These are phyloP conservation scores for Candida namnaoensis DNA, from an alignment of 805 yeast species.

Conservation along the genomic window DNA sequence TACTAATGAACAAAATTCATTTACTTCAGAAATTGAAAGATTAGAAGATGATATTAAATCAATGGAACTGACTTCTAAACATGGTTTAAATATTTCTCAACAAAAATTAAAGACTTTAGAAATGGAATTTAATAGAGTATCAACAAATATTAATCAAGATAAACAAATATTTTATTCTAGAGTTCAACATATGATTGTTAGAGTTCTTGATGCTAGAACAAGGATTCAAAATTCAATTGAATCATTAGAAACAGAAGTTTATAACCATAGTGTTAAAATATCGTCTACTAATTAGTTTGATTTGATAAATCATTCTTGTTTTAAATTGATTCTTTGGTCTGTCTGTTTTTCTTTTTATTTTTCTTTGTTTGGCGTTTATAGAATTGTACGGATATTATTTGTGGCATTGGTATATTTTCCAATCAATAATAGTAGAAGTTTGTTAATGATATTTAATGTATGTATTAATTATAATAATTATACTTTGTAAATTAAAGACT, in stretches of 20 bases:
- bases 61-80: constrained; percentile 38
- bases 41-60: constrained; percentile 49
- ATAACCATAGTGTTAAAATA: not conserved
- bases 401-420: too few species aligned
- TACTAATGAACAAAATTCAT: constrained; percentile 41
- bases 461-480: too few species aligned
- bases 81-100: constrained; percentile 39
- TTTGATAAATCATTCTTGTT: too few species aligned
- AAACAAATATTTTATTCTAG: constrained; percentile 42
- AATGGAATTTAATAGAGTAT: constrained; percentile 42
- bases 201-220: constrained; percentile 55
- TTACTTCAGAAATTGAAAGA: constrained; percentile 58
- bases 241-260: constrained; percentile 33
- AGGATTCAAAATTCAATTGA: constrained; percentile 59
- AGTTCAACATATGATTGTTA: constrained; percentile 49
- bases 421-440: too few species aligned
- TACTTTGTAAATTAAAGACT: too few species aligned
- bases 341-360: too few species aligned
- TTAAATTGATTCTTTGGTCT: too few species aligned
- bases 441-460: too few species aligned
- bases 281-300: too few species aligned
- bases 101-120: constrained; percentile 41
- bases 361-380: too few species aligned
- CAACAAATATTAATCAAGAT: constrained; percentile 35
- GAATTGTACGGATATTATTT: too few species aligned